Conservation (phyloP, 305 asterid genomes). For the Fraxinus sp. region DNA sequence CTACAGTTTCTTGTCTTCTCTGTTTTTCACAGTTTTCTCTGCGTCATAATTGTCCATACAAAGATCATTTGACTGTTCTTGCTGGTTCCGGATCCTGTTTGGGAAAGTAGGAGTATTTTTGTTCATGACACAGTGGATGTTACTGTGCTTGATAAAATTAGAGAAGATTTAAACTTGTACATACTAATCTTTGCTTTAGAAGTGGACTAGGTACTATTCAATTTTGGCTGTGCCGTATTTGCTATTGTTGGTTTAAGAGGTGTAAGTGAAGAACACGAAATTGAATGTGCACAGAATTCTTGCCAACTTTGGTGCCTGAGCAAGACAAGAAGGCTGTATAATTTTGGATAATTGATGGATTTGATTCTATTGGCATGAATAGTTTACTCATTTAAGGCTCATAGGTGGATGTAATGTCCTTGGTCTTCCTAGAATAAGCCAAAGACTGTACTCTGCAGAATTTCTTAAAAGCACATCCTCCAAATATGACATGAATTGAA, state of each 20-base stretch:
- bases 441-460: neutral
- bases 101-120: neutral
- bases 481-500: neutral
- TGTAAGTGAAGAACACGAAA: neutral
- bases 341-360: neutral
- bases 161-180: neutral
- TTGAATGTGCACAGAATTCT: neutral
- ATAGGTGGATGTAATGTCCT: neutral
- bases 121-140: neutral
- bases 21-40: neutral
- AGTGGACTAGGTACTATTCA: neutral
- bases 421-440: slow-evolving; percentile 2
- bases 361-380: neutral
- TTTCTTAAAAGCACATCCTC: neutral
- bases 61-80: neutral
- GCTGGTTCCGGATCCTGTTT: neutral
- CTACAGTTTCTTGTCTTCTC: neutral
- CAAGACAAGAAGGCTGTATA: neutral
- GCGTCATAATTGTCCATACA: neutral
- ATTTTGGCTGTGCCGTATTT: neutral
- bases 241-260: neutral
- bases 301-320: neutral
- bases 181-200: neutral
- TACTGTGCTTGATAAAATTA: neutral
- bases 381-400: neutral